Evolutionary conservation across 768 basidiomycete genomes (phyloP), one percentile per base, ranked within the genome.

Genomic region (Macrolepiota albuminosa): DNA sequence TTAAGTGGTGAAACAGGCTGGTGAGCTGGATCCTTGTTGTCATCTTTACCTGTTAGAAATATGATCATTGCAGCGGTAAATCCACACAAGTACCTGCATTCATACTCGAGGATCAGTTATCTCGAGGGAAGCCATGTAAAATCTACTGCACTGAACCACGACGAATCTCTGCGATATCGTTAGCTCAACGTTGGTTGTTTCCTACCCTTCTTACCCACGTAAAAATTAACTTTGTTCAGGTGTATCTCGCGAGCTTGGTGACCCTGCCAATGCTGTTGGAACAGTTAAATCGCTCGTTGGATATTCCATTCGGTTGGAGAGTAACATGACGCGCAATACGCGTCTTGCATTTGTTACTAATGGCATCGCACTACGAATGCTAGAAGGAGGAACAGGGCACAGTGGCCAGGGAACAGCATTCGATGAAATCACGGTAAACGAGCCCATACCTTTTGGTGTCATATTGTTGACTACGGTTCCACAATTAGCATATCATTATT

Each of bases 81-180:
- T 97, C 95, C 2, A 98, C 96, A 0, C 96, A 98, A 75, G 84
- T 98, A 4, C 96, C 96, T 4, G 81, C 89, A 0, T 98, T 95
- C 74, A 89, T 98, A 63, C 82, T 99, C 10, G 96, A 99, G 71
- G 87, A 95, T 67, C 85, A 89, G 56, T 82, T 98, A 24, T 83
- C 87, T 5, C 81, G 80, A 61, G 97, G 95, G 29, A 84, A 79
- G 65, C 81, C 82, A 56, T 96, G 93, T 78, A 96, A 89, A 71
- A 90, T 99, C 66, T 93, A 86, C 67, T 96, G 94, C 64, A 98
- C 96, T 5, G 95, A 98, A 68, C 96, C 96, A 6, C 84, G 96
- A 47, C 85, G 96, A 45, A 98, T 98, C 63, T 95, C 94, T 56
- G 95, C 96, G 1, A 91, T 98, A 53, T 98, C 96, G 0, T 82